These are phyloP conservation scores for Crithidia brevicula DNA, from an alignment of 208 protist genomes.

Conservation along the genomic window DNA sequence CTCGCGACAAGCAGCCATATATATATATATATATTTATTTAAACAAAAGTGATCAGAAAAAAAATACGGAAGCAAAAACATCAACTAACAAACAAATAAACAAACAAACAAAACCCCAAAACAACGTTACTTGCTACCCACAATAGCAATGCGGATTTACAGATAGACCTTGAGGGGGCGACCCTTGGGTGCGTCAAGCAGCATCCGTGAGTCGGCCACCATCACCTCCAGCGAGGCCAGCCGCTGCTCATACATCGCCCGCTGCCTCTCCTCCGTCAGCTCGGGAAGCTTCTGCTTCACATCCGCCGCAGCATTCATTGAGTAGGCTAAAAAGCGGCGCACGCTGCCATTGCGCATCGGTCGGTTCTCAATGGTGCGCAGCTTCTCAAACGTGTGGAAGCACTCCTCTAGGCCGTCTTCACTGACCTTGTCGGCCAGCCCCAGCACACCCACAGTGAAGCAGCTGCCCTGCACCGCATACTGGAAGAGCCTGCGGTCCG, in stretches of 20 bases:
- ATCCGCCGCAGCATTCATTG: slow-evolving; percentile 31
- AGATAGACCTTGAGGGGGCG: slow-evolving; percentile 31
- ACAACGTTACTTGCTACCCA: neutral
- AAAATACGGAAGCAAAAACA: neutral
- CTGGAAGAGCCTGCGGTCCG: slow-evolving; percentile 42
- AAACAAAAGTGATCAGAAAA: neutral
- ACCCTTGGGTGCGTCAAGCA: slow-evolving; percentile 44
- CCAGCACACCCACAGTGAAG: slow-evolving; percentile 42
- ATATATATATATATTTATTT: neutral
- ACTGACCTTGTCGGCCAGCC: slow-evolving; percentile 26
- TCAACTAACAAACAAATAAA: neutral
- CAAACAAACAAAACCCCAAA: neutral
- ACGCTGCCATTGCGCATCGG: slow-evolving; percentile 51
- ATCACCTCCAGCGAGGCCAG: slow-evolving; percentile 39
- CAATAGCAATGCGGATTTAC: too few relatives aligned
- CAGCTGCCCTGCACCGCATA: slow-evolving; percentile 56
- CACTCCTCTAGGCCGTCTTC: slow-evolving; percentile 25
- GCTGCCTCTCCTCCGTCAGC: slow-evolving; percentile 20
- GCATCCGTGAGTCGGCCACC: slow-evolving; percentile 34
- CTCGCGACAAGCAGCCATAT: neutral
- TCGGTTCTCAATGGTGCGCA: slow-evolving; percentile 38
- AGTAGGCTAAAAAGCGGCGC: slow-evolving; percentile 49
- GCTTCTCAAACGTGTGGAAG: slow-evolving; percentile 18
- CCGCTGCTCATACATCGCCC: slow-evolving; percentile 15
- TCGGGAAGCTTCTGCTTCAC: slow-evolving; percentile 15